phyloP scores from a whole-genome alignment of 2,329 filamentous ascomycete genomes.

The Aspergillus sclerotialis region DNA sequence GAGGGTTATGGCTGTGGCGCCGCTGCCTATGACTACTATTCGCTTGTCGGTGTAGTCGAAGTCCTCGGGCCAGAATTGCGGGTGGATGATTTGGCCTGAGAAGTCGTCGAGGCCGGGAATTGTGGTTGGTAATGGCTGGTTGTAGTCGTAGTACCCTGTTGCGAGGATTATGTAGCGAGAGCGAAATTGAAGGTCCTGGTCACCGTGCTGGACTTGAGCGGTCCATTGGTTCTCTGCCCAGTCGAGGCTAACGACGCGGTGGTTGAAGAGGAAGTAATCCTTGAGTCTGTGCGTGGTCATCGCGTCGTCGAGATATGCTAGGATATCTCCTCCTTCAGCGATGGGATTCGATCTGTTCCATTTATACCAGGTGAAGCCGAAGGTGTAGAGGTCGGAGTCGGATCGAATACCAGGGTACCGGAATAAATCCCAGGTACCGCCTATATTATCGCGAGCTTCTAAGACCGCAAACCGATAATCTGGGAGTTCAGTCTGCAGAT shows the following conservation, averaged over 20 bases:
- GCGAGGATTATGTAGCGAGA: constrained; percentile 47
- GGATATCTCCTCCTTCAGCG: constrained; percentile 44
- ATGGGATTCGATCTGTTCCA: constrained; percentile 49
- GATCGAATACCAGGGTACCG: constrained; percentile 54
- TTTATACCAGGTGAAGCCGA: constrained; percentile 59
- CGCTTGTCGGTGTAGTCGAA: constrained; percentile 58
- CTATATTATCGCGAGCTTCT: constrained; percentile 41
- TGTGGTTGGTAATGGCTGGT: constrained; percentile 47
- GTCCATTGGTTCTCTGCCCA: constrained; percentile 38
- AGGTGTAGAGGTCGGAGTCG: constrained; percentile 52
- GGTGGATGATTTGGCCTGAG: constrained; percentile 54
- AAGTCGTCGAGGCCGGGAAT: constrained; percentile 63
- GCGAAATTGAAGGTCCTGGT: constrained; percentile 21
- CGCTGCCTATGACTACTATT: constrained; percentile 64
- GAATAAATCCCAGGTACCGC: constrained; percentile 50
- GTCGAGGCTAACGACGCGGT: constrained; percentile 41
- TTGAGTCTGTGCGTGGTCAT: constrained; percentile 44
- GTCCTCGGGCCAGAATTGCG: constrained; percentile 65
- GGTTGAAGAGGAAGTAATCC: constrained; percentile 44
- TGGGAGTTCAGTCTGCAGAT: constrained; percentile 34
- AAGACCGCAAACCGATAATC: constrained; percentile 40
- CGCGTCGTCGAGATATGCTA: constrained; percentile 45
- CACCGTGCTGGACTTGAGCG: constrained; percentile 42
- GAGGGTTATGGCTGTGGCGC: constrained; percentile 69
- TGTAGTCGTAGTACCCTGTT: constrained; percentile 66